These are phyloP conservation scores for Dactylellina drechsleri DNA, from an alignment of 2,329 filamentous ascomycete species.

Conservation along the genomic window DNA sequence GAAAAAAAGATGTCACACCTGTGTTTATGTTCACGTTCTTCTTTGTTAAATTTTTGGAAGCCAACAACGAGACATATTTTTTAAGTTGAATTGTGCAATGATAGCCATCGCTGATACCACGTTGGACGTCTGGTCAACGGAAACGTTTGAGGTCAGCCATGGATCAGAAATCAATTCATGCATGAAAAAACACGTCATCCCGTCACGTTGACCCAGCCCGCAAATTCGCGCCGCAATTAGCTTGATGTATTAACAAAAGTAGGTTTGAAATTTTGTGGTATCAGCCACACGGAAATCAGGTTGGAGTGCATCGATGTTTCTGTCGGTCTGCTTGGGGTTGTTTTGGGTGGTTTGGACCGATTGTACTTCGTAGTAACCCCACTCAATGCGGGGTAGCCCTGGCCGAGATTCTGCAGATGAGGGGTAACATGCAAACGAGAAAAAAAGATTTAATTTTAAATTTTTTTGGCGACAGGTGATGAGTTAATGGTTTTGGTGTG, in stretches of 20 bases:
- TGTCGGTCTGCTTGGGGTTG: conserved; percentile 23
- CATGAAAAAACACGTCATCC: conserved; percentile 55
- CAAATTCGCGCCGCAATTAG: not conserved
- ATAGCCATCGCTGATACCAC: too few relatives aligned
- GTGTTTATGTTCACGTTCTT: conserved; percentile 4
- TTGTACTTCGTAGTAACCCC: conserved; percentile 40
- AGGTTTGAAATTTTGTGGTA: conserved; percentile 12
- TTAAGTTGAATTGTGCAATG: too few relatives aligned
- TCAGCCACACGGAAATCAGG: conserved; percentile 37
- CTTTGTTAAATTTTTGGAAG: not conserved
- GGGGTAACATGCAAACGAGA: conserved; percentile 30
- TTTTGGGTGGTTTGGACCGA: conserved; percentile 13
- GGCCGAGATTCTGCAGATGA: conserved; percentile 46
- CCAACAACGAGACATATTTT: not conserved
- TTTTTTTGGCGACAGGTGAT: not conserved
- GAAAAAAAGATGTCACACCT: conserved; percentile 7
- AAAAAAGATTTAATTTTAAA: conserved; percentile 6
- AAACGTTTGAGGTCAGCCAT: too few relatives aligned
- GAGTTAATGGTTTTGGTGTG: too few relatives aligned
- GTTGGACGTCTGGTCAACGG: too few relatives aligned
- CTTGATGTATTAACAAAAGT: too few relatives aligned
- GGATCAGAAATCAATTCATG: conserved; percentile 9
- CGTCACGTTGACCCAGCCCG: conserved; percentile 50
- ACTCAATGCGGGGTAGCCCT: conserved; percentile 50
- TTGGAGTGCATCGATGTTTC: conserved; percentile 8